Evolutionary conservation across 2,329 filamentous ascomycete species (phyloP).

Genomic region (Diaporthe caulivora): DNA sequence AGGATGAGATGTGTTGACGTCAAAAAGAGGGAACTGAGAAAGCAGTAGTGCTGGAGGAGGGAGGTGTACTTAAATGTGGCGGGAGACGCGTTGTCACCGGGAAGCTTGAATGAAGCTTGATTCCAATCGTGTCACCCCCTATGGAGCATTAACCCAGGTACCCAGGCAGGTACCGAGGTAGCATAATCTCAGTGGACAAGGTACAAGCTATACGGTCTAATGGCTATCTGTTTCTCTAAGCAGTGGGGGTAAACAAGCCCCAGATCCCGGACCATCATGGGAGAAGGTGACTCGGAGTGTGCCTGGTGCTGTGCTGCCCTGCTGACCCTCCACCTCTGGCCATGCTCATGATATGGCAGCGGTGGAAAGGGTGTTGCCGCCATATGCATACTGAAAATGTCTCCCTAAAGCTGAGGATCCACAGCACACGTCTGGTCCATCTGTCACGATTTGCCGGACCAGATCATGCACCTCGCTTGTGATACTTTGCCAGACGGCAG

Average conservation of each 20-base stretch:
- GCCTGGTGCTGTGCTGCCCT: background rate
- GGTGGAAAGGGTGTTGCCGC: background rate
- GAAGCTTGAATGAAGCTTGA: conserved; percentile 21
- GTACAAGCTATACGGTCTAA: background rate
- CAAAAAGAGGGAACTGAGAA: background rate
- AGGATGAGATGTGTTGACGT: background rate
- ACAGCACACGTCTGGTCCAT: background rate
- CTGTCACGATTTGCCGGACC: background rate
- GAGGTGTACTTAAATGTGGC: conserved; percentile 34
- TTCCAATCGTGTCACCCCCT: conserved; percentile 18
- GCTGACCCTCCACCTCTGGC: background rate
- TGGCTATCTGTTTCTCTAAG: background rate
- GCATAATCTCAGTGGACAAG: background rate
- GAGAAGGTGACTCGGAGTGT: background rate
- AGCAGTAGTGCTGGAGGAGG: background rate
- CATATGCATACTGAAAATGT: background rate
- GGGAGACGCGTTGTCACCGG: conserved; percentile 16
- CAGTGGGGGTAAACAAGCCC: background rate
- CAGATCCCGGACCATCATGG: background rate
- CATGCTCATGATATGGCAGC: background rate
- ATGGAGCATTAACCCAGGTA: conserved; percentile 1
- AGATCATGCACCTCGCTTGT: conserved; percentile 8
- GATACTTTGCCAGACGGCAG: background rate
- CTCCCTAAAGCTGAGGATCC: background rate
- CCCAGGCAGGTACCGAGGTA: conserved; percentile 11